Base-by-base conservation (phyloP, 140 eudicot species). In the Stevia rebaudiana region DNA sequence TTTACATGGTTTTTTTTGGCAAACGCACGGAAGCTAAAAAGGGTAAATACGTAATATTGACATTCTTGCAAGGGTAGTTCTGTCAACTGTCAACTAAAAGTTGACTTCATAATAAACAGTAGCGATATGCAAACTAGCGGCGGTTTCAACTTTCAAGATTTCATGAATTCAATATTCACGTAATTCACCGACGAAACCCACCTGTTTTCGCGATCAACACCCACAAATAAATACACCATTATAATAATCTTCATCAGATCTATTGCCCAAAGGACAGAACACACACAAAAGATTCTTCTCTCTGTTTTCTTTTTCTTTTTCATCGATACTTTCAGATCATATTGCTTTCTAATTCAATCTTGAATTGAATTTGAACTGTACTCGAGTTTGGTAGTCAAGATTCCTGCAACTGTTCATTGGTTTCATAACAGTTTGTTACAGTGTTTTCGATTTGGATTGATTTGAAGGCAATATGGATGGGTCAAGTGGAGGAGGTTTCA, bases 241-340 rank as follows among this genome's bases (percentile, higher is more conserved):
- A 74, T 18, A 52, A 59, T 81, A 78, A 77, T 69, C 75, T 28
- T 17, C 44, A 1, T 40, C 58, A 78, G 83, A 78, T 81, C 86
- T 81, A 47, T 43, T 39, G 36, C n/a, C 53, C 41, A 36, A 6
- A 52, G 33, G 44, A 44, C 58, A 10, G 7, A 65, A 56, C 61
- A 24, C 46, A 74, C 19, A 11, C 65, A 76, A 46, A 61, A 51
- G 69, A 74, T 71, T 78, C 83, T 5, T 46, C 23, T 67, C 17
- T 25, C 18, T 40, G 5, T 40, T 56, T 61, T 36, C 25, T 22
- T 71, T 71, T 18, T 59, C 39, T 23, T 35, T 25, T 21, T 51
- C 54, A 50, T 65, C 40, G 18, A 51, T 24, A 54, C 39, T 41
- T 30, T 18, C 63, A 8, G 65, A 25, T n/a, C 56, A 62, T 58